These are phyloP conservation scores for Euphorbia pulcherrima DNA, from an alignment of 345 rosid species.

Conservation along the genomic window DNA sequence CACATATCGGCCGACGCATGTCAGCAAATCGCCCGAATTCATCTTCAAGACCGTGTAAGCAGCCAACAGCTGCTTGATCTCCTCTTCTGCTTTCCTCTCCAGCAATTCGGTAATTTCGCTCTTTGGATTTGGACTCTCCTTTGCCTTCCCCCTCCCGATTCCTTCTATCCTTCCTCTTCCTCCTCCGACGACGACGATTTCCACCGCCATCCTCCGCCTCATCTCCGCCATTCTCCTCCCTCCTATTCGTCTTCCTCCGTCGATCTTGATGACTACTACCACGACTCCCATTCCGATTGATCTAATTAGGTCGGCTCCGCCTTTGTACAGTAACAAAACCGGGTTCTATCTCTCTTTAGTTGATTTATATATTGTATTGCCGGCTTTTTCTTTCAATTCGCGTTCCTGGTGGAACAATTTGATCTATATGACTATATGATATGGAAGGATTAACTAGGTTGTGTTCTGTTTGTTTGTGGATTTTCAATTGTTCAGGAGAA, in stretches of 20 bases:
- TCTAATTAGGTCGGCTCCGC: no score
- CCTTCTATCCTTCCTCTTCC: slow-evolving; percentile 41
- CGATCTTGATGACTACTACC: no score
- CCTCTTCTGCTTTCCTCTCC: slow-evolving; percentile 61
- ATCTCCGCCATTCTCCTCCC: neutral
- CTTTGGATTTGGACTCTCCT: slow-evolving; percentile 53
- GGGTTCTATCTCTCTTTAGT: no score
- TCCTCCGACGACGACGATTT: slow-evolving; percentile 24
- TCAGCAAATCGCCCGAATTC: slow-evolving; percentile 42
- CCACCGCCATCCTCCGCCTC: slow-evolving; percentile 15
- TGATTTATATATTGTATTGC: no score
- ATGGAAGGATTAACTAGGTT: neutral
- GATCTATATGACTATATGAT: neutral
- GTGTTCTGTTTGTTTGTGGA: neutral
- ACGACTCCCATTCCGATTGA: no score
- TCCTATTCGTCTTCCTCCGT: no score
- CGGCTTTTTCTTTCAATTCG: no score
- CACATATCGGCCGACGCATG: slow-evolving; percentile 46
- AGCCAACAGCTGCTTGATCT: slow-evolving; percentile 55
- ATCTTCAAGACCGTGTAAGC: slow-evolving; percentile 38
- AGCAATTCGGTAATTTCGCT: slow-evolving; percentile 56
- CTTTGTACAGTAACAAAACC: no score
- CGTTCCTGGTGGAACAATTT: neutral
- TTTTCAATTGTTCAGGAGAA: no score
- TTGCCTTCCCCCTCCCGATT: slow-evolving; percentile 59